A percentile compares a stretch with the other conserved stretches of the same genome.
phyloP scores from a whole-genome alignment of 768 basidiomycete species.

The Mycena olivaceomarginata region DNA sequence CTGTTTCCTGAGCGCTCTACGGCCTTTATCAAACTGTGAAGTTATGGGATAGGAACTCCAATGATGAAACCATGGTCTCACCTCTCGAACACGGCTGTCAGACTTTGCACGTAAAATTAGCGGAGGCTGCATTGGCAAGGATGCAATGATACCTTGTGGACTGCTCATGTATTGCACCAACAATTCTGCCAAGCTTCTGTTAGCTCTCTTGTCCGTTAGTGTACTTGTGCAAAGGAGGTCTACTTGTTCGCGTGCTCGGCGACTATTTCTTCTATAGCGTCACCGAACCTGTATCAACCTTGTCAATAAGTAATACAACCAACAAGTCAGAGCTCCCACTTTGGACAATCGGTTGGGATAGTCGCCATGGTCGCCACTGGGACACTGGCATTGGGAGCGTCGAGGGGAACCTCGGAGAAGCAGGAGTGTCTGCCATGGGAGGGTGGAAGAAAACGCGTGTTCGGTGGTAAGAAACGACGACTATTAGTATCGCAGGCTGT shows the following conservation, averaged over 20 bases:
- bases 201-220: neutral
- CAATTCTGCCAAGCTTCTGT: neutral
- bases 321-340: conserved; percentile 10
- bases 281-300: neutral
- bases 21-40: conserved; percentile 4
- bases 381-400: neutral
- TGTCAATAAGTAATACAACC: neutral
- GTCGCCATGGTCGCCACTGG: conserved; percentile 4
- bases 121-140: neutral
- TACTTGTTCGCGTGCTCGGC: conserved; percentile 1
- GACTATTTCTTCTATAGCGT: neutral
- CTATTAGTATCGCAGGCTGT: neutral
- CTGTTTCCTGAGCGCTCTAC: conserved; percentile 9
- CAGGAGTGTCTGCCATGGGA: conserved; percentile 7
- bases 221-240: neutral
- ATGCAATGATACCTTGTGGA: conserved; percentile 3
- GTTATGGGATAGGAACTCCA: neutral
- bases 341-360: neutral
- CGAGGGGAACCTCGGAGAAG: neutral
- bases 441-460: conserved; percentile 1
- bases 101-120: neutral
- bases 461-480: neutral
- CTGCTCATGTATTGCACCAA: conserved; percentile 7
- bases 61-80: conserved; percentile 10
- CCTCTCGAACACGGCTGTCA: neutral